These are phyloP conservation scores for Sporothrix protearum DNA, from an alignment of 2,329 filamentous ascomycete species.

Conservation along the genomic window DNA sequence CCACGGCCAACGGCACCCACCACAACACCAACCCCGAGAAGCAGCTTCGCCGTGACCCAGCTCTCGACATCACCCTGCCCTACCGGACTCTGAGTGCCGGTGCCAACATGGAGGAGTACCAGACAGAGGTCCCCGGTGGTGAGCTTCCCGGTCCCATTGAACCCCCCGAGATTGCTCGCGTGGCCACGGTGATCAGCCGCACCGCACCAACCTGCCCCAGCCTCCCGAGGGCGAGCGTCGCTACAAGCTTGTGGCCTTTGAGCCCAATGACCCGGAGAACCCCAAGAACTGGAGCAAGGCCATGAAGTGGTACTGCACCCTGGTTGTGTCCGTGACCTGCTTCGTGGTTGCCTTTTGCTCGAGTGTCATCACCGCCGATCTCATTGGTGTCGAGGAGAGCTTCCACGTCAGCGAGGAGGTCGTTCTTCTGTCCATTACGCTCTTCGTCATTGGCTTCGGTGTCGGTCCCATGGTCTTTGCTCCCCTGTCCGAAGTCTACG, in stretches of 20 bases:
- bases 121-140: constrained; percentile 52
- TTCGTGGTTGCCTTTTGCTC: constrained; percentile 71
- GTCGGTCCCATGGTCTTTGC: constrained; percentile 78
- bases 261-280: constrained; percentile 67
- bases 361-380: constrained; percentile 73
- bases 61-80: constrained; percentile 48
- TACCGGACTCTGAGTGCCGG: constrained; percentile 51
- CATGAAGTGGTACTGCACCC: constrained; percentile 80
- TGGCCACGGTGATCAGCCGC: constrained; percentile 30
- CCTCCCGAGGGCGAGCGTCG: constrained; percentile 28
- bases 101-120: constrained; percentile 58
- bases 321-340: constrained; percentile 74
- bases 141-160: constrained; percentile 44
- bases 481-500: constrained; percentile 71
- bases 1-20: constrained; percentile 13
- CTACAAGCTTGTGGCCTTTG: constrained; percentile 62
- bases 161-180: constrained; percentile 46
- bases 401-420: constrained; percentile 71
- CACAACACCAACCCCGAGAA: constrained; percentile 14
- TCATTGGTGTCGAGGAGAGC: constrained; percentile 58
- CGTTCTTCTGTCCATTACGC: constrained; percentile 64
- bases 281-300: constrained; percentile 81
- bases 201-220: constrained; percentile 21
- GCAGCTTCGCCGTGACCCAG: constrained; percentile 32
- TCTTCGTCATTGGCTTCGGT: constrained; percentile 81